phyloP scores from a whole-genome alignment of 805 yeast species.

The Hanseniaspora occidentalis region DNA sequence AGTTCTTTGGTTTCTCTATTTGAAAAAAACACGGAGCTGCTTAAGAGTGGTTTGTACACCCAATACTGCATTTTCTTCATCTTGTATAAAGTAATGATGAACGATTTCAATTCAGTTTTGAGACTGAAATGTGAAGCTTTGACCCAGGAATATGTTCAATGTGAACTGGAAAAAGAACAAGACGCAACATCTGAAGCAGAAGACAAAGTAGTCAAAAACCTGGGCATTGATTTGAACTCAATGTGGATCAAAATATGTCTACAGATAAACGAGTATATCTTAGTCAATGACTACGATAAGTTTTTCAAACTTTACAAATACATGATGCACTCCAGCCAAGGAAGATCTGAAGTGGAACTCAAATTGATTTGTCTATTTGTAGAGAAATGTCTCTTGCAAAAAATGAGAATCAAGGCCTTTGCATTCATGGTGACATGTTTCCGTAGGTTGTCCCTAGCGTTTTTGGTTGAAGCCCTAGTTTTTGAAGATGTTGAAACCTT shows the following conservation, averaged over 20 bases:
- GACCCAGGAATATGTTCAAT: slow-evolving; percentile 14
- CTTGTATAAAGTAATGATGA: slow-evolving; percentile 63
- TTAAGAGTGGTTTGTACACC: slow-evolving; percentile 27
- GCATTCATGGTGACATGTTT: slow-evolving; percentile 45
- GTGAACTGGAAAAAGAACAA: slow-evolving; percentile 14
- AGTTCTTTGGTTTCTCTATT: slow-evolving; percentile 62
- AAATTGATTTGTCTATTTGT: slow-evolving; percentile 3
- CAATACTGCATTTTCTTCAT: slow-evolving; percentile 69
- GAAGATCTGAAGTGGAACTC: no score
- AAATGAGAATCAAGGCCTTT: slow-evolving; percentile 47
- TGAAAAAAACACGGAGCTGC: slow-evolving; percentile 26
- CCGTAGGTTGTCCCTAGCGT: slow-evolving; percentile 31
- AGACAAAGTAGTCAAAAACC: slow-evolving; percentile 9
- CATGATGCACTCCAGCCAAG: no score
- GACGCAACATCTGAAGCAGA: slow-evolving; percentile 8
- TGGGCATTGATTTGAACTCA: slow-evolving; percentile 7
- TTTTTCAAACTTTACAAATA: slow-evolving; percentile 34
- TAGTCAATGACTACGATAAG: slow-evolving; percentile 37
- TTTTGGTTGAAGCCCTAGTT: slow-evolving; percentile 27
- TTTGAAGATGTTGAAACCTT: slow-evolving; percentile 30
- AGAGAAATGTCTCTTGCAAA: slow-evolving; percentile 42
- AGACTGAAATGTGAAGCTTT: slow-evolving; percentile 30
- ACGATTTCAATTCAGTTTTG: slow-evolving; percentile 31
- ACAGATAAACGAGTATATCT: slow-evolving; percentile 20
- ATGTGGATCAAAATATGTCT: slow-evolving; percentile 18